These are phyloP conservation scores for Trichoderma sp. DNA, from an alignment of 2,329 filamentous ascomycete genomes.

Conservation along the genomic window DNA sequence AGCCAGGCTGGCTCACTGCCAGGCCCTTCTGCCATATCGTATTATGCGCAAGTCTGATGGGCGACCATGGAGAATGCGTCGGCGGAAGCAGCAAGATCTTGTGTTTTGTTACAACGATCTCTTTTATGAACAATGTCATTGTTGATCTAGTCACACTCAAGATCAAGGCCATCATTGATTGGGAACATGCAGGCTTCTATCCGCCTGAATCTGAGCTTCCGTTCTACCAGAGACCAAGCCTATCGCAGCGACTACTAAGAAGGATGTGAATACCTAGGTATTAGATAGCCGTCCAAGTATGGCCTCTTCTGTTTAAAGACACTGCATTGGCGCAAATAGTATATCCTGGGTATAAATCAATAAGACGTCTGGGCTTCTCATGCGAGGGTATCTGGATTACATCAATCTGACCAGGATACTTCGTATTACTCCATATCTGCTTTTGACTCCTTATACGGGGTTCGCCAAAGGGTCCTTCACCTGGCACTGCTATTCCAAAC, in stretches of 20 bases:
- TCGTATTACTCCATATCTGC: neutral
- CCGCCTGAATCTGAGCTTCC: no score
- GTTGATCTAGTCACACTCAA: no score
- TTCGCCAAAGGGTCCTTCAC: neutral
- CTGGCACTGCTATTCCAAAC: neutral
- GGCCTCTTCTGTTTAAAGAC: neutral
- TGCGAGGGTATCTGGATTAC: neutral
- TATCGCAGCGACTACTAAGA: neutral
- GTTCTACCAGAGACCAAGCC: neutral
- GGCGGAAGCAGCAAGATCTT: no score
- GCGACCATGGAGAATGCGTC: no score
- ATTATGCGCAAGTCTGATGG: no score
- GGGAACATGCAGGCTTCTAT: no score
- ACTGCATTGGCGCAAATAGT: no score
- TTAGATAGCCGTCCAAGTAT: neutral
- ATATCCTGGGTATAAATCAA: neutral
- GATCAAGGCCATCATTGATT: no score
- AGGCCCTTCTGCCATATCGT: no score
- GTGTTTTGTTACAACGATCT: no score
- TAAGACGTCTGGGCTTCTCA: neutral
- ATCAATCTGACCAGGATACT: neutral
- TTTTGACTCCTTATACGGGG: slow-evolving; percentile 8
- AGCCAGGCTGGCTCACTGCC: no score
- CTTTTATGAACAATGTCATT: no score
- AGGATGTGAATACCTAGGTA: neutral